Conservation (phyloP, 1,284 basidiomycete species). For the Sanghuangporus weigelae region DNA sequence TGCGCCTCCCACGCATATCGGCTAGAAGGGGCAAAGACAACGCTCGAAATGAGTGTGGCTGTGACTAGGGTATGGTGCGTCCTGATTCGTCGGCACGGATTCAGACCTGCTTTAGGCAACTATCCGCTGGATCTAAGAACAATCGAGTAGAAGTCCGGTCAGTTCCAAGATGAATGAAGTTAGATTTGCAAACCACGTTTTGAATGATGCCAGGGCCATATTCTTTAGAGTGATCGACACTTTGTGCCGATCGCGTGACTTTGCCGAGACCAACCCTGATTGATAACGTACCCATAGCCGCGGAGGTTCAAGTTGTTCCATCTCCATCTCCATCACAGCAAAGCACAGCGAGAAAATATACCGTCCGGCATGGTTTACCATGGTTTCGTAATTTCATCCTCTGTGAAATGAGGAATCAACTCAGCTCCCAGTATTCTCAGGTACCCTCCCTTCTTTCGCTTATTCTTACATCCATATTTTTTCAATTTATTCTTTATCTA, state of each 20-base stretch:
- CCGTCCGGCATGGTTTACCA: background rate
- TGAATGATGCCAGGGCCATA: background rate
- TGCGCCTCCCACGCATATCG: background rate
- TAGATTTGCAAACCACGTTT: background rate
- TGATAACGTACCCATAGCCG: background rate
- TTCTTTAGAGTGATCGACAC: background rate
- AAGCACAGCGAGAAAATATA: background rate
- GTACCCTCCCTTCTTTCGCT: too few species aligned
- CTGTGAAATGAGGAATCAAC: too few species aligned
- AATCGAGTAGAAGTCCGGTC: background rate
- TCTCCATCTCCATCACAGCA: background rate
- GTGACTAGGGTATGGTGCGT: background rate
- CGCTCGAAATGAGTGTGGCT: background rate
- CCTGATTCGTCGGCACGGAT: background rate
- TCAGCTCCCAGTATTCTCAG: too few species aligned
- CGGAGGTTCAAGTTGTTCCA: background rate
- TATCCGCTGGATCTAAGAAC: background rate
- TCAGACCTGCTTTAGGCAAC: background rate
- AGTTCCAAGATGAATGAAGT: background rate
- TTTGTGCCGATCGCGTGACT: background rate
- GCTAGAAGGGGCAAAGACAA: background rate
- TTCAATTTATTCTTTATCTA: background rate
- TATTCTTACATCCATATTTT: too few species aligned
- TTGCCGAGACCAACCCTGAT: background rate
- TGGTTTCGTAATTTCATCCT: background rate